A percentile compares a stretch with the other conserved stretches of the same genome.
Evolutionary conservation across 371 early-diverging fungal species (phyloP).

Genomic region (Mortierella sp.): DNA sequence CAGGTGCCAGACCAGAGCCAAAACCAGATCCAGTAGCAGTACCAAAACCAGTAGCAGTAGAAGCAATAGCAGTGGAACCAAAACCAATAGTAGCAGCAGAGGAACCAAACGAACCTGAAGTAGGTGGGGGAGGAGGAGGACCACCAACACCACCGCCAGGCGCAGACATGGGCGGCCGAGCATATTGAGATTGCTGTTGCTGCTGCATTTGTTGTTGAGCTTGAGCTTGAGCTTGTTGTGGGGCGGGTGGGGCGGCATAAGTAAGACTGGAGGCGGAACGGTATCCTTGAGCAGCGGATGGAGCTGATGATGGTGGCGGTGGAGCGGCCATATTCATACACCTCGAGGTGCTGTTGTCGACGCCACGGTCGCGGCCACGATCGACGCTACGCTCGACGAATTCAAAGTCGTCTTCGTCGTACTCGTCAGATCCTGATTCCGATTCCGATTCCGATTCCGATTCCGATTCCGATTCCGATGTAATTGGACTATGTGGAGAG

Average conservation of each 20-base stretch:
- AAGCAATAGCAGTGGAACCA: neutral
- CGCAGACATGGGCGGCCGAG: too few species aligned
- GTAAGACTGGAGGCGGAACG: too few species aligned
- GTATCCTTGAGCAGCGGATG: too few species aligned
- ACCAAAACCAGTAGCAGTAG: neutral
- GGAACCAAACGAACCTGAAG: slow-evolving; percentile 5
- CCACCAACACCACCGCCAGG: too few species aligned
- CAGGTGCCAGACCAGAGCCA: neutral
- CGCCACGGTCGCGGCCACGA: neutral
- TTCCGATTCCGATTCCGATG: too few species aligned
- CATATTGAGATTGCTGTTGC: too few species aligned
- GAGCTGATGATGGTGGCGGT: neutral
- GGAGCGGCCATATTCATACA: neutral
- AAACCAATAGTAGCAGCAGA: neutral
- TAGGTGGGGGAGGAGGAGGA: neutral
- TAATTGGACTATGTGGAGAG: too few species aligned
- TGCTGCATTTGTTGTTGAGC: too few species aligned
- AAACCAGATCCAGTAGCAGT: neutral
- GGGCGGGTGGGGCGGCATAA: too few species aligned
- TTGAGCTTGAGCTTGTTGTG: too few species aligned
- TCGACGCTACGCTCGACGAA: slow-evolving; percentile 8
- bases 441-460: too few species aligned
- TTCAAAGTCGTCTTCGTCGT: slow-evolving; percentile 3
- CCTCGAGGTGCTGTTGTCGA: too few species aligned
- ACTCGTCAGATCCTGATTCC: neutral